These are phyloP conservation scores for Mortierella antarctica DNA, from an alignment of 192 early-diverging fungal genomes.

Conservation along the genomic window DNA sequence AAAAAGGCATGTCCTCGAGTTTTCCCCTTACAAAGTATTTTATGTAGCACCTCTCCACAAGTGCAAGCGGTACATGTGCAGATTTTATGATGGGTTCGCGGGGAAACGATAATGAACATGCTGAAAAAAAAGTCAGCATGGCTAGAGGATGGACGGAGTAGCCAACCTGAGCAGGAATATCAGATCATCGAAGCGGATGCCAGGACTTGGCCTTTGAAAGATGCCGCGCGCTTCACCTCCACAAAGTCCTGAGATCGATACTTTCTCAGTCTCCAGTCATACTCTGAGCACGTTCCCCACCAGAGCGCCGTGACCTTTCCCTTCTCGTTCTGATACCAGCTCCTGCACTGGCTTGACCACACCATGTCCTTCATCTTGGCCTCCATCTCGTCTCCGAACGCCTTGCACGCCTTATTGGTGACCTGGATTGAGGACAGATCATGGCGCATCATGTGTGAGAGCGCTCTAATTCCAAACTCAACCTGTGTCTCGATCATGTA, in stretches of 20 bases:
- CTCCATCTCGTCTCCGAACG: slow-evolving; percentile 34
- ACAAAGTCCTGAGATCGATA: slow-evolving; percentile 28
- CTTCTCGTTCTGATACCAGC: slow-evolving; percentile 58
- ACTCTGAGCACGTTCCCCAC: slow-evolving; percentile 18
- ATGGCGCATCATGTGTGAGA: slow-evolving; percentile 49
- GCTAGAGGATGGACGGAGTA: too few relatives aligned
- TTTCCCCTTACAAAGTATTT: too few relatives aligned
- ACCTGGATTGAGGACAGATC: slow-evolving; percentile 46
- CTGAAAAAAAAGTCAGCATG: too few relatives aligned
- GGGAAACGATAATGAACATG: too few relatives aligned
- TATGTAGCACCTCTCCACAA: too few relatives aligned
- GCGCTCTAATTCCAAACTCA: slow-evolving; percentile 52
- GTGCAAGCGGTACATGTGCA: too few relatives aligned
- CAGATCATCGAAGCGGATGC: too few relatives aligned
- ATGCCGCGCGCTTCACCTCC: background rate
- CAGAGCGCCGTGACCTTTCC: slow-evolving; percentile 45
- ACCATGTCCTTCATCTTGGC: slow-evolving; percentile 55
- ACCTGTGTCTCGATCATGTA: slow-evolving; percentile 62
- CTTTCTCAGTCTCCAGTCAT: slow-evolving; percentile 29
- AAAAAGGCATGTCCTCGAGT: too few relatives aligned
- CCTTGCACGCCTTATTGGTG: slow-evolving; percentile 28
- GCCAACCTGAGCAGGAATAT: too few relatives aligned
- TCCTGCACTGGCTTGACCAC: slow-evolving; percentile 57
- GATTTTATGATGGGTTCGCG: too few relatives aligned
- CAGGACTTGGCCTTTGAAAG: too few relatives aligned